Evolutionary conservation across 139 green algal species (phyloP).

Genomic region (Chlorella vulgaris): DNA sequence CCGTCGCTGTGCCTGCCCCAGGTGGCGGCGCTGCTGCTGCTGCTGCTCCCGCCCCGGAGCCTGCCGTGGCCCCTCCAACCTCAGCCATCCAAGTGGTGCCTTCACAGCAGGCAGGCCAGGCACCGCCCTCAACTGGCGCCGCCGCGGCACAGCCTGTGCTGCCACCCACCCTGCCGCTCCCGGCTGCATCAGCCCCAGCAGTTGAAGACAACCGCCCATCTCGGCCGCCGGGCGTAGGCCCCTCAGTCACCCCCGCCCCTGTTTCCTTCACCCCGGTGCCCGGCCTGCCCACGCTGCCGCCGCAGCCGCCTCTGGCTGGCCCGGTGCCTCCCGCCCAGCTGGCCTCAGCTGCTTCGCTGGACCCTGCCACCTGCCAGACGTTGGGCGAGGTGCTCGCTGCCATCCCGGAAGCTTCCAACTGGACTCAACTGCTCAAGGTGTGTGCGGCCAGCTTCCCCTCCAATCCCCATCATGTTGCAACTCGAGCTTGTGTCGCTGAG

Average conservation of each 20-base stretch:
- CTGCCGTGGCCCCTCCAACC: no score
- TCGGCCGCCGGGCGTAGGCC: slow-evolving; percentile 14
- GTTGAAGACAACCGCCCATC: slow-evolving; percentile 16
- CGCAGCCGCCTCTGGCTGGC: neutral
- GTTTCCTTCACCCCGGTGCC: neutral
- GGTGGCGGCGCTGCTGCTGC: neutral
- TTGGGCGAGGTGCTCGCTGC: slow-evolving; percentile 27
- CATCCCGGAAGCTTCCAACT: slow-evolving; percentile 38
- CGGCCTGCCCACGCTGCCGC: slow-evolving; percentile 13
- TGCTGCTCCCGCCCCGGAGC: neutral
- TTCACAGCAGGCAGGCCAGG: neutral
- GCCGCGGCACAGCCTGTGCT: neutral
- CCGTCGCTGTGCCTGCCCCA: neutral
- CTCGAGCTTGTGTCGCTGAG: neutral
- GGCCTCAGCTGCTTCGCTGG: neutral
- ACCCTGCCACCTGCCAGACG: slow-evolving; percentile 26
- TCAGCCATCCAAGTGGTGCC: neutral
- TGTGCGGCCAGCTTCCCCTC: neutral
- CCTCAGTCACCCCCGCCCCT: slow-evolving; percentile 10
- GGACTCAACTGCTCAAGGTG: slow-evolving; percentile 27
- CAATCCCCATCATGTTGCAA: no score
- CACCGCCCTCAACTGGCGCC: neutral
- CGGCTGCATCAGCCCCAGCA: neutral
- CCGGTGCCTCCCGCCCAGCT: neutral
- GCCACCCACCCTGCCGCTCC: neutral